phyloP scores from a whole-genome alignment of 257 asterid genomes.

The Haberlea rhodopensis region DNA sequence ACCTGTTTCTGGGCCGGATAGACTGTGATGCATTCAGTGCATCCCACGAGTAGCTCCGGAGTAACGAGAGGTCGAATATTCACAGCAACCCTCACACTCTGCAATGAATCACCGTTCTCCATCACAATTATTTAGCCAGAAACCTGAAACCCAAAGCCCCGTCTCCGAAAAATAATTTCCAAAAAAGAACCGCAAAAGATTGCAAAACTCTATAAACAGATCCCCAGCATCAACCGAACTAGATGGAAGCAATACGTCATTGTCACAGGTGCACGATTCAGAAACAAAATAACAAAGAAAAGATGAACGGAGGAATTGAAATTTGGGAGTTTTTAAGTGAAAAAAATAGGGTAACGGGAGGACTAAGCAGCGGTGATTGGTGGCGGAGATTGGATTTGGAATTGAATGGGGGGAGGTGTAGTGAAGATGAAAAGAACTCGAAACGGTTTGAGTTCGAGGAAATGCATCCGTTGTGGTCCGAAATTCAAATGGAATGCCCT shows the following conservation, averaged over 20 bases:
- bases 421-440: not conserved
- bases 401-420: not conserved
- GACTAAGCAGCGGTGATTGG: not conserved
- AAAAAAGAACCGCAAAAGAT: no score
- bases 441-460: not conserved
- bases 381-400: not conserved
- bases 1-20: constrained; percentile 85
- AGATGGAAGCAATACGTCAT: no score
- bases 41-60: constrained; percentile 81
- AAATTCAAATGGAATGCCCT: not conserved
- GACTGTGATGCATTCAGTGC: constrained; percentile 82
- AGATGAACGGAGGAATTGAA: no score
- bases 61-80: constrained; percentile 86
- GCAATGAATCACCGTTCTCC: constrained; percentile 62
- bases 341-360: not conserved
- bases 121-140: constrained; percentile 24
- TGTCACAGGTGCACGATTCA: no score
- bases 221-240: no score
- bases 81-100: constrained; percentile 87
- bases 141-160: not conserved
- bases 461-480: not conserved
- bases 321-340: not conserved
- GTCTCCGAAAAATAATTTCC: no score
- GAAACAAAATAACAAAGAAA: not conserved
- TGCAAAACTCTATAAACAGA: no score